Evolutionary conservation across 805 yeast species (phyloP), one percentile per base, ranked within the genome.

Genomic region (Yamadazyma sp.): DNA sequence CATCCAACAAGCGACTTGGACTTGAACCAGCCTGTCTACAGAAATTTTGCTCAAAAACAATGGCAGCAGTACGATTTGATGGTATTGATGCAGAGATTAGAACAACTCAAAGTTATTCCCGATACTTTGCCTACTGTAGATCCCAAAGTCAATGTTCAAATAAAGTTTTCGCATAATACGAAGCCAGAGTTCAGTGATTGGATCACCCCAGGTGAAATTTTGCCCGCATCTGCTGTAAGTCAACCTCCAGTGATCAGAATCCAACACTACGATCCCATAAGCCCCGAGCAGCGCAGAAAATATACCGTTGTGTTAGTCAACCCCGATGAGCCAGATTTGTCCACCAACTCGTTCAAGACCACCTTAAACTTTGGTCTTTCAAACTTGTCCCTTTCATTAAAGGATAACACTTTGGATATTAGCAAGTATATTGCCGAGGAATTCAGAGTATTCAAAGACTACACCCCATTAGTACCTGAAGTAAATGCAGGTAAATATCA

Each of bases 11-110:
- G 70, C 10, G 48, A 65, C 8, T 62, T 83, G 38, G 95, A 91
- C 59, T 72, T 80, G 54, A 55, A 76, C 2, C 78, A 77, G 52
- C 95, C 96, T 5, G 85, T 89, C n/a, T 90, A 80, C 64, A 78
- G 96, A 57, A 64, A 77, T 34, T 67, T 78, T 46, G 76, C 85
- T 42, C 67, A 77, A 50, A 64, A 81, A 44, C 76, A 82, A 46
- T 91, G 97, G 97, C 76, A 79, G 56, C 51, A 60, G 10, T 70
- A 80, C 45, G 81, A 77, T 29, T 77, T 78, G 60, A 84, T 88
- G 86, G 56, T 87, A 35, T 68, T 82, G 37, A 87, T 93, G 93
- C 97, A 93, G 67, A 80, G 98, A 67, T 63, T 93, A 37, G 99
- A 93, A 64, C 80, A 84, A 40, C 66, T 88, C 49, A 75, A 75